Percentiles rank a stretch among this genome's conserved stretches.
Evolutionary conservation across 176 grass and related monocot species (phyloP).

Genomic region (Zea mays): Zm-B73-REFERENCE-NAM-5.0 NC_050101.1:172129001-172129500

Average conservation of each 20-base stretch:
- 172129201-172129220: constrained; percentile 16
- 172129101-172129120: constrained; percentile 88
- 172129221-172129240: constrained; percentile 86
- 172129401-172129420: background rate
- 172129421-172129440: background rate
- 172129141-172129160: background rate
- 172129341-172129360: constrained; percentile 94
- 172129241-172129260: constrained; percentile 85
- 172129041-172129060: constrained; percentile 89
- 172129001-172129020: constrained; percentile 55
- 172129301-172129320: constrained; percentile 84
- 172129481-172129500: background rate
- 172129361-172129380: constrained; percentile 69
- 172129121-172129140: constrained; percentile 40
- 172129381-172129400: constrained; percentile 48
- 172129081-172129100: constrained; percentile 90
- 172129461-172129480: background rate
- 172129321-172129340: constrained; percentile 90
- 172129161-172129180: background rate
- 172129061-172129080: constrained; percentile 75
- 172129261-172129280: constrained; percentile 82
- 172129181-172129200: background rate
- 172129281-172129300: constrained; percentile 84
- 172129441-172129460: background rate
- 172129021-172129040: constrained; percentile 65